Percentiles rank a stretch among this genome's conserved stretches.
Conservation (phyloP, 2,329 filamentous ascomycete genomes). For the Aspergillus nomiae region DNA sequence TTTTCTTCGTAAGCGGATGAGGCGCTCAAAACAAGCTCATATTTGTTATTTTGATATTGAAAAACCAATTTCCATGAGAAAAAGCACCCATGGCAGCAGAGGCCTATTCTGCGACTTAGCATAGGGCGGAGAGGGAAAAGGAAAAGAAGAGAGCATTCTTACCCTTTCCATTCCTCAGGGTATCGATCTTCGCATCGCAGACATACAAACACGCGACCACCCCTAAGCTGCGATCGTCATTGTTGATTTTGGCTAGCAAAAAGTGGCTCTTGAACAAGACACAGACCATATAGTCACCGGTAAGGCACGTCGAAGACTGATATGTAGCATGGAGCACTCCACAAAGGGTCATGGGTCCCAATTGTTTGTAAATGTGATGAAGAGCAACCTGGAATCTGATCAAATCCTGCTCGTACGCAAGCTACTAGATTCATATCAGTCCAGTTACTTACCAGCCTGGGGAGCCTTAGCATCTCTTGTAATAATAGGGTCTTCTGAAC, state of each 20-base stretch:
- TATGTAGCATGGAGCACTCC: slow-evolving; percentile 83
- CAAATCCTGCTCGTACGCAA: background rate
- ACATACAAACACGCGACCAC: slow-evolving; percentile 75
- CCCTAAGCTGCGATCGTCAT: slow-evolving; percentile 67
- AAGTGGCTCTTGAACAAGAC: slow-evolving; percentile 81
- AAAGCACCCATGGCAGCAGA: slow-evolving; percentile 83
- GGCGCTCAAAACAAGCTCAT: slow-evolving; percentile 84
- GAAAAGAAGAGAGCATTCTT: slow-evolving; percentile 8
- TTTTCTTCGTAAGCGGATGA: slow-evolving; percentile 78
- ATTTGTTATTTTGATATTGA: slow-evolving; percentile 72
- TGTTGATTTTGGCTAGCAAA: slow-evolving; percentile 70
- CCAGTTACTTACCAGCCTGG: slow-evolving; percentile 61
- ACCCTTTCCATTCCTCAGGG: slow-evolving; percentile 39
- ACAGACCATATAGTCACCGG: slow-evolving; percentile 81
- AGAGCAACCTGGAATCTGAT: slow-evolving; percentile 24
- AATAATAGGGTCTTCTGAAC: slow-evolving; percentile 83
- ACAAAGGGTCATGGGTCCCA: slow-evolving; percentile 80
- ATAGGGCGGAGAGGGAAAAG: slow-evolving; percentile 12
- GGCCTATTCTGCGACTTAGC: slow-evolving; percentile 53
- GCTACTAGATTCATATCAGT: background rate
- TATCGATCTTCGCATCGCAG: slow-evolving; percentile 38
- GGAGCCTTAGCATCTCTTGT: slow-evolving; percentile 77
- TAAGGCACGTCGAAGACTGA: slow-evolving; percentile 67
- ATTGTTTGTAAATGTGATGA: slow-evolving; percentile 68
- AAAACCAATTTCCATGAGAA: slow-evolving; percentile 94